Conservation (phyloP, 148 eudicot genomes). For the Vaccinium vitisidaea region DNA sequence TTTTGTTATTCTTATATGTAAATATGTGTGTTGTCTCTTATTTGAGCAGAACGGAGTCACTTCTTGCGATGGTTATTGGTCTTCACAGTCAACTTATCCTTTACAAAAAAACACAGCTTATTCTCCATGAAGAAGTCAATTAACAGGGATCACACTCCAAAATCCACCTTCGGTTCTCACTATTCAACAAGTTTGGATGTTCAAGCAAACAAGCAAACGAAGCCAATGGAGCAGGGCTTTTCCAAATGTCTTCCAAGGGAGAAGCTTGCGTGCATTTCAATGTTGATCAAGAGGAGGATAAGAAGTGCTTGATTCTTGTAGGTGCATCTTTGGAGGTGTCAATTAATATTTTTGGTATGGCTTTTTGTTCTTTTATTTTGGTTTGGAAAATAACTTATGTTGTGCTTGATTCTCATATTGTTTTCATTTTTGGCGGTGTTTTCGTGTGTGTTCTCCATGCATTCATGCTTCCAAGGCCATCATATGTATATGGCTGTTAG, state of each 20-base stretch:
- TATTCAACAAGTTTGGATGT: not conserved
- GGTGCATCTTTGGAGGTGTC: not conserved
- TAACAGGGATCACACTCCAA: not conserved
- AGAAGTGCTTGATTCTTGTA: not conserved
- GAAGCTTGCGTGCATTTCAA: not conserved
- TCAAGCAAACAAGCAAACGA: not conserved
- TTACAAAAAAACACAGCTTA: not conserved
- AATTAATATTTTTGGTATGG: not conserved
- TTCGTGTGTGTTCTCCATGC: no score
- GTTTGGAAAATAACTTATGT: not conserved
- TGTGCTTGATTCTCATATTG: no score
- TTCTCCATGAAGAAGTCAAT: not conserved
- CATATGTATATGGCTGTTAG: no score
- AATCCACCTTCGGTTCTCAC: not conserved
- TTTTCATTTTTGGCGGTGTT: no score
- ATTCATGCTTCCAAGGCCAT: no score
- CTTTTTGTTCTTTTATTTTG: not conserved
- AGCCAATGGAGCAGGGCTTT: not conserved
- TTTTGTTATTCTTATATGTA: no score
- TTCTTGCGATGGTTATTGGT: not conserved
- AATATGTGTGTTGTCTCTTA: not conserved
- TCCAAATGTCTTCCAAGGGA: not conserved
- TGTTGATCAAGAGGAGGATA: not conserved
- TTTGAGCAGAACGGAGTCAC: not conserved
- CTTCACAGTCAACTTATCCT: not conserved